Base-by-base conservation (phyloP, 495 filamentous ascomycete genomes). In the Aspergillus bridgeri region DNA sequence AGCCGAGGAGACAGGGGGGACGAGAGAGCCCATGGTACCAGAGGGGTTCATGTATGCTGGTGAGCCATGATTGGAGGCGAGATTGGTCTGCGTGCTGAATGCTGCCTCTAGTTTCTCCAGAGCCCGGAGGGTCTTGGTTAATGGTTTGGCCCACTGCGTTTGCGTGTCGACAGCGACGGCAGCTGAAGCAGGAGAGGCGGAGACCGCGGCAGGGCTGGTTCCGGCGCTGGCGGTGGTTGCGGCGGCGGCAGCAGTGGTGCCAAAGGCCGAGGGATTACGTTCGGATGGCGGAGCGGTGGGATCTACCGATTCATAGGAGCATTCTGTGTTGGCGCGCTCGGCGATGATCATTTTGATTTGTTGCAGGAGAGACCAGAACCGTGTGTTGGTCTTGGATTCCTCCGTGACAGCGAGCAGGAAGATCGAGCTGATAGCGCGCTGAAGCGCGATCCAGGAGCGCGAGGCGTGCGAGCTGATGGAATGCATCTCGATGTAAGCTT, bases 401-500 rank as follows among this genome's bases (percentile, higher is more conserved):
- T 77, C 76, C 17, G 74, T 68, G 18, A 80, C 75, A 6, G 75
- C 75, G 2, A 80, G 68, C 0, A 80, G 60, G 57, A 80, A 79
- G 9, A 77, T 75, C 3, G 75, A 75, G 59, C 74, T 77, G 55
- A 80, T 75, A 29, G 77, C 76, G 50, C 77, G 73, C 45, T 80
- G 77, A 15, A 79, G 58, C 7, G 71, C 63, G 58, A 77, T 77
- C 77, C 77, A 80, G 3, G 77, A 79, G 4, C 77, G 73, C 5
- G 75, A 69, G 2, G 69, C 74, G 43, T 75, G 72, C 0, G 71
- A 69, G 59, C 74, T 77, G 44, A 78, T 68, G 22, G 68, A 65
- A 55, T 79, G 70, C 66, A 80, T 70, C 59, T 78, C 77, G 18
- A 79, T 68, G 42, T 76, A 80, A 2, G 77, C 71, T 47, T 78